Evolutionary conservation across 257 asterid species (phyloP).

Genomic region (Primulina tabacum): DNA sequence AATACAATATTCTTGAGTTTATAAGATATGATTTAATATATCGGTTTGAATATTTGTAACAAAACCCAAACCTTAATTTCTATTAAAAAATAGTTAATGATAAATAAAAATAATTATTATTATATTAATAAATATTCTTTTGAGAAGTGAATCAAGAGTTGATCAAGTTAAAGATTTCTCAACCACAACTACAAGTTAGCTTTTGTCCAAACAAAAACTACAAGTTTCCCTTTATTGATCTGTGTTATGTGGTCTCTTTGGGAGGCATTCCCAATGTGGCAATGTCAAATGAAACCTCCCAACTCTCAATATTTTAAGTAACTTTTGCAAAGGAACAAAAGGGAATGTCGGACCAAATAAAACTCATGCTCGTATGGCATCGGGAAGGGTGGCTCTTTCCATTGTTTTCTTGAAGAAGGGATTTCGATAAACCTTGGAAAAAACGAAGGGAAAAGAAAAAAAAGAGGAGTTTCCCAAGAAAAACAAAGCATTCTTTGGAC

Average conservation of each 20-base stretch:
- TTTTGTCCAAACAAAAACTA: conserved; percentile 25
- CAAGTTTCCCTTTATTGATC: conserved; percentile 16
- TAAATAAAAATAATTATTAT: no score
- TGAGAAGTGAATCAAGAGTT: neutral
- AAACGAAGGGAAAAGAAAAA: neutral
- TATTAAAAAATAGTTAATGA: no score
- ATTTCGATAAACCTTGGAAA: neutral
- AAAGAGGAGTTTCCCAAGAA: conserved; percentile 25
- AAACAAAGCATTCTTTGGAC: conserved; percentile 33
- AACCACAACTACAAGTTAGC: conserved; percentile 23
- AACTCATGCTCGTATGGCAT: conserved; percentile 16
- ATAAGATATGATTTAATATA: no score
- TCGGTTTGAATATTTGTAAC: no score
- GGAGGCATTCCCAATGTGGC: conserved; percentile 37
- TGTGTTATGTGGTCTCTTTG: conserved; percentile 27
- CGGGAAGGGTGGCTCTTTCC: neutral
- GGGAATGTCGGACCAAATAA: conserved; percentile 61
- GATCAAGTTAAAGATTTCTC: neutral
- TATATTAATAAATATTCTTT: neutral
- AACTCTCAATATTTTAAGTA: conserved; percentile 32
- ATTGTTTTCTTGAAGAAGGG: neutral
- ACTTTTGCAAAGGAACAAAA: conserved; percentile 49
- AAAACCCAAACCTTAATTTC: neutral
- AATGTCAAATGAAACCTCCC: conserved; percentile 20
- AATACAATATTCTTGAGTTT: no score